Base-by-base conservation (phyloP, 495 filamentous ascomycete species). In the Hypomontagnella submonticulosa region DNA sequence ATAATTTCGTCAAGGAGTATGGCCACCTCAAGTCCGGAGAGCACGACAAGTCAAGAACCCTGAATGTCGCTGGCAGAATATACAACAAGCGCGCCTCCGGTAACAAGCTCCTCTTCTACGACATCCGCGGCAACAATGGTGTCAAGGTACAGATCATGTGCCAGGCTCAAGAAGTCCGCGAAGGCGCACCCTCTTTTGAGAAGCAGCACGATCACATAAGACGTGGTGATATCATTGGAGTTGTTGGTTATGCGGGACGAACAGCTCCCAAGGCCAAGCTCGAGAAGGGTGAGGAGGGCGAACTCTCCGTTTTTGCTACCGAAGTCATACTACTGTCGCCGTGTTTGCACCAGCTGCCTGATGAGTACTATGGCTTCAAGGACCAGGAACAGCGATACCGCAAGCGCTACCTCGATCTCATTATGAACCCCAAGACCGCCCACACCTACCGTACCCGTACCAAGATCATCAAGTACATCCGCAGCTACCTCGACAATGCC, bases 341-440 rank as follows among this genome's bases (percentile, higher is more conserved):
- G 8, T 98, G 94, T 79, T 77, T 99, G 71, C 93, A 97, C 76
- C 92, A 94, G 81, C 85, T 99, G 54, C 95, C 95, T 27, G 88
- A 89, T 54, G 92, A 96, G 69, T 88, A 96, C 78, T 97, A 89
- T 74, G 95, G 95, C 61, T 90, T 97, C 80, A 92, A 94, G 80
- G 93, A 98, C 71, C 89, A 91, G 78, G 95, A 99, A 80, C 90
- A 92, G 74, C 84, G 93, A 58, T 91, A 90, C 79, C 90, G 95
- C 66, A 90, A 97, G 80, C 83, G 93, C 46, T 96, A 96, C 75
- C 86, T 99, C 30, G 95, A 99, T 75, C 77, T 97, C 69, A 96
- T 98, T 75, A 95, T 97, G 88, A 98, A 98, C 80, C 89, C 94
- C 68, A 80, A 79, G 15, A 90, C 88, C 8, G 87, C 91, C 36